Base-by-base conservation (phyloP, 2,329 filamentous ascomycete species). In the Aspergillaceae sp. region DNA sequence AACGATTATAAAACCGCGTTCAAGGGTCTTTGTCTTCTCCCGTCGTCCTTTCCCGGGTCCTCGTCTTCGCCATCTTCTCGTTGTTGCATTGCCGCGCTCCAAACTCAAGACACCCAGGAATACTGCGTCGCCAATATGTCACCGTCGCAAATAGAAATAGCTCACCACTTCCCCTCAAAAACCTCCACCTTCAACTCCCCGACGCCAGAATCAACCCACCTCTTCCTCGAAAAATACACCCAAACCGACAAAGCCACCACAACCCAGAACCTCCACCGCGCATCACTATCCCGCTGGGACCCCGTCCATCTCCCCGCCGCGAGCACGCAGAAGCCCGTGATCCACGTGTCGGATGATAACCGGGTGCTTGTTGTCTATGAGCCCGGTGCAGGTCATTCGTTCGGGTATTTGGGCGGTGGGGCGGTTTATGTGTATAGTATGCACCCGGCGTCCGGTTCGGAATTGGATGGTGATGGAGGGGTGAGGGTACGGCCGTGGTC, bases 61-160 rank as follows among this genome's bases (percentile, higher is more conserved):
- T 48, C 40, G 19, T 27, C 11, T 38, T 9, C n/a, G 32, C 11
- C 28, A 35, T 4, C 5, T 30, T 32, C 28, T 30, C 35, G 44
- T 9, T 40, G 41, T 40, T 56, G 56, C 38, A 32, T 51, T 40
- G 48, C 55, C 28, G 43, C 48, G 19, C 48, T 56, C 7, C 48
- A 54, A 37, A 48, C 48, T 4, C 29, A 34, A 29, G 33, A 43
- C 32, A 46, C 34, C 27, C 38, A 47, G 40, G 37, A 44, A 26
- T 57, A 57, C 49, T 55, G 52, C 47, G 48, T 56, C 35, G 54
- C 52, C 26, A 26, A 8, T 43, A 43, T 29, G 41, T 51, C 34
- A 37, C 46, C 10, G 33, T 28, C 41, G 8, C 46, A 41, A 37
- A 37, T 33, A 41, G 30, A 7, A 10, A 41, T 30, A 29, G n/a